These are phyloP conservation scores for Capronia epimyces DNA, from an alignment of 2,329 filamentous ascomycete species.

Conservation along the genomic window DNA sequence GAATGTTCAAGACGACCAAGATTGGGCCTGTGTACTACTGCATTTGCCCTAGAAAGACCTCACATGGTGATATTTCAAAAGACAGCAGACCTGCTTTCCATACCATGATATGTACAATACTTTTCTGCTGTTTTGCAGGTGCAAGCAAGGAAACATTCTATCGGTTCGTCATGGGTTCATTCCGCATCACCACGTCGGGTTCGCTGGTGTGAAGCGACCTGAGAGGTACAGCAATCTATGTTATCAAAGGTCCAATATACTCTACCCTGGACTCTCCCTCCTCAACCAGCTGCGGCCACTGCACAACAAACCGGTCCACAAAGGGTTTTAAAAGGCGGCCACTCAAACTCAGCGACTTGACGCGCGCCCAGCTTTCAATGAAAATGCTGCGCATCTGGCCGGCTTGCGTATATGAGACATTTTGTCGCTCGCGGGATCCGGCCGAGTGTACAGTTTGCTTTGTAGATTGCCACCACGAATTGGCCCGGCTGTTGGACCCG, in stretches of 20 bases:
- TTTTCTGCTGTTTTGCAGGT: too few species aligned
- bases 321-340: slow-evolving; percentile 68
- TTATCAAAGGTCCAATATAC: slow-evolving; percentile 25
- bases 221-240: too few species aligned
- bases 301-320: slow-evolving; percentile 74
- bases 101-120: too few species aligned
- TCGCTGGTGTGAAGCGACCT: too few species aligned
- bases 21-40: neutral
- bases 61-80: too few species aligned
- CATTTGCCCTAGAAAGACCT: too few species aligned
- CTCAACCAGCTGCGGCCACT: slow-evolving; percentile 63
- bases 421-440: neutral
- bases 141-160: too few species aligned
- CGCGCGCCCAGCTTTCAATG: slow-evolving; percentile 87
- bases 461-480: neutral
- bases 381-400: slow-evolving; percentile 70
- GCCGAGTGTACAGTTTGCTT: too few species aligned
- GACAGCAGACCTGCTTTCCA: too few species aligned
- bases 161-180: too few species aligned
- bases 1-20: neutral
- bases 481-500: slow-evolving; percentile 5
- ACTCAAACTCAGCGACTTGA: slow-evolving; percentile 75
- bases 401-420: neutral
- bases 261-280: slow-evolving; percentile 16
- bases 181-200: too few species aligned